Conservation (phyloP, 805 yeast genomes). For the Zygosaccharomyces siamensis region DNA sequence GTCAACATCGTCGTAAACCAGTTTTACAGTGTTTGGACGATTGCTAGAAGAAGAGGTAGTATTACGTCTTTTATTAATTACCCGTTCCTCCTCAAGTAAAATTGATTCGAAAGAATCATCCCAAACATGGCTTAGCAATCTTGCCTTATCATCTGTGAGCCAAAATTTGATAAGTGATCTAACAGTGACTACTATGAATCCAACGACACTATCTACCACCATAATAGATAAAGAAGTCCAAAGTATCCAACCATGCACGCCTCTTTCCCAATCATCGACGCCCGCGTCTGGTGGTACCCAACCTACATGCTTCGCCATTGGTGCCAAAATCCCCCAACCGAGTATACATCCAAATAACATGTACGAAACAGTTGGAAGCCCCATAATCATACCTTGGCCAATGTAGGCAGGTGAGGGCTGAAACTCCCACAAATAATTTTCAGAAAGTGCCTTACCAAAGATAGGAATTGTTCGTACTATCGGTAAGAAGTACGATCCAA, state of each 20-base stretch:
- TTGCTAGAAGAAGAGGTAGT: constrained; percentile 12
- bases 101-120: constrained; percentile 33
- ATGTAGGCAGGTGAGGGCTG: constrained; percentile 97
- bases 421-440: constrained; percentile 71
- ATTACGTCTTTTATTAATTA: constrained; percentile 22
- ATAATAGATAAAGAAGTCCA: constrained; percentile 91
- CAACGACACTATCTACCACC: constrained; percentile 86
- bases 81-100: constrained; percentile 32
- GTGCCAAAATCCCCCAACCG: constrained; percentile 93
- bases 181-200: constrained; percentile 58
- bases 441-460: constrained; percentile 63
- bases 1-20: constrained; percentile 31
- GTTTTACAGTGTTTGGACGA: constrained; percentile 26
- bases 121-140: constrained; percentile 20
- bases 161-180: constrained; percentile 38
- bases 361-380: constrained; percentile 80
- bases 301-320: constrained; percentile 57
- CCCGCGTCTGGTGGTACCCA: constrained; percentile 92
- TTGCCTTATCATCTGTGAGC: constrained; percentile 24
- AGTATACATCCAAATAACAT: constrained; percentile 85
- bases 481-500: constrained; percentile 70
- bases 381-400: constrained; percentile 98
- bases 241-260: constrained; percentile 95
- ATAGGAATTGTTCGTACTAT: constrained; percentile 62
- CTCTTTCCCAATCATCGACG: constrained; percentile 74